Base-by-base conservation (phyloP, 768 basidiomycete genomes). In the Leccinum obscurum region DNA sequence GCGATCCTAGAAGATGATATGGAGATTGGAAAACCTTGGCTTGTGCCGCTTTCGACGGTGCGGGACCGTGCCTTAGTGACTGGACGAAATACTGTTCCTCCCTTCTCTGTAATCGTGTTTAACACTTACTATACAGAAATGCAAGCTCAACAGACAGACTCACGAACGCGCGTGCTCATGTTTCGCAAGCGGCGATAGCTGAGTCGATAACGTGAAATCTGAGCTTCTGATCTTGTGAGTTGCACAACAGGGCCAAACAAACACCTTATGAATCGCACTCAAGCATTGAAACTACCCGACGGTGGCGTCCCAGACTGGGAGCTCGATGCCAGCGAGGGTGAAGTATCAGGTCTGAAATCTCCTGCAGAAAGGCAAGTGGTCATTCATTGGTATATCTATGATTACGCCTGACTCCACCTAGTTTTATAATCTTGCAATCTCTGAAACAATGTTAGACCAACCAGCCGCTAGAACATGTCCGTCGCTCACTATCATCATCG, bases 31-130 rank as follows among this genome's bases (percentile, higher is more conserved):
- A 65, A 60, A 39, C 60, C 58, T 4, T 54, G 56, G n/a, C 58
- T 63, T 10, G 66, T 54, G 34, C 52, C 55, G 58, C 34, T 66
- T 56, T 76, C 70, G 13, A 63, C 48, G 10, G 75, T 68, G 28
- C 86, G 84, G 14, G 80, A 66, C 52, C 87, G 79, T 9, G 82
- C 73, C 68, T 85, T 87, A 14, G 76, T 78, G 4, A 88, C 79
- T n/a, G 89, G 89, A 68, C 81, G 83, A 65, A 92, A 92, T 56
- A 90, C 71, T 6, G 85, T 80, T 8, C 81, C 78, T 15, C 89
- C 89, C 70, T 92, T 92, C 70, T 91, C 89, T 92, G 65, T 20
- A 6, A 3, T 52, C 26, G 10, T 35, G 54, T 65, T 54, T 24
- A 48, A 37, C n/a, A 15, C 4, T 9, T 28, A 53, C 44, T 55